Base-by-base conservation (phyloP, 1,284 basidiomycete species). In the Pyrrhoderma lamaoense region DNA sequence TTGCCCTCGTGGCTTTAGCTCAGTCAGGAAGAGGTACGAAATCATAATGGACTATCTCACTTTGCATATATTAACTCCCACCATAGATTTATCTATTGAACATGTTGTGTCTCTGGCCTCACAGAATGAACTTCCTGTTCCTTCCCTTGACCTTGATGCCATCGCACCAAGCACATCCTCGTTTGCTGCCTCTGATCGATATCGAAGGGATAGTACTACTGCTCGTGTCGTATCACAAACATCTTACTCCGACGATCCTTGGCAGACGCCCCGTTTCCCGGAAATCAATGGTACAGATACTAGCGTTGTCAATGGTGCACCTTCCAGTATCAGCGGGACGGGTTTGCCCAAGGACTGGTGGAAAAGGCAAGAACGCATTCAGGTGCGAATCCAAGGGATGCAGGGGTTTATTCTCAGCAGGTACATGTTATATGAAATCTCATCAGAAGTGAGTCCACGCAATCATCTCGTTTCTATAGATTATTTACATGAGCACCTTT, bases 331-430 rank as follows among this genome's bases (percentile, higher is more conserved):
- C 21, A 70, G 82, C 23, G 86, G 86, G 2, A 77, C 79, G 7
- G 88, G 88, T 2, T 65, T 90, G 18, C 83, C 85, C 0, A 72
- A 67, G 42, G 78, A 87, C 25, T 94, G 89, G 86, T 94, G 90
- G 89, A 87, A 80, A 65, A 82, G 74, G 56, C 78, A 89, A 62
- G 87, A 91, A 62, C 75, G 65, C 0, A 79, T 89, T 22, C 72
- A 76, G 44, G 79, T 95, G 25, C 77, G 74, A 44, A 73, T 91
- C 44, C 69, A 86, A 21, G 90, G 91, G 34, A 88, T 87, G 60
- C 89, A 93, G 64, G 92, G 92, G 40, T 93, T 93, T 64, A 80
- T 93, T 60, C 70, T 93, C 55, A 93, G 91, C 57, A 73, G 87
- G 53, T 85, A 89, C 62, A 84, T 79, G 52, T 80, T 89, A 9